Evolutionary conservation across 305 asterid genomes (phyloP), one percentile per base, ranked within the genome.

Genomic region (Solanum hybrid): DNA sequence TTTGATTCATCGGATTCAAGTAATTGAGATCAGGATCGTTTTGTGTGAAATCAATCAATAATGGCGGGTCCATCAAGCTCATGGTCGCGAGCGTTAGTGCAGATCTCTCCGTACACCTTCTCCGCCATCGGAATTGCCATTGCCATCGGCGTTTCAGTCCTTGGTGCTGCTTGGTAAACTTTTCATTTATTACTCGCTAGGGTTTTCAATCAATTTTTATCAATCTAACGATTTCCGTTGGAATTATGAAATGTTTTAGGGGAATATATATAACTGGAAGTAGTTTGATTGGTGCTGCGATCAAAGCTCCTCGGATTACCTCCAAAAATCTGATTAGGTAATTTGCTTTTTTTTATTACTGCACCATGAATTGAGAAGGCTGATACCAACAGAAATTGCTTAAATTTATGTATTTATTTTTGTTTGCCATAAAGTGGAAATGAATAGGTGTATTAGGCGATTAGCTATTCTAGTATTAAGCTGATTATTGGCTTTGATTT

Each of bases 271-370:
- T 97, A 20, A 97, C 99, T 38, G 99, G 99, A 68, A 97, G 99
- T 91, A 96, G 99, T 93, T 95, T 97, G 89, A 97, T 97, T 27
- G 99, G 99, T 91, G 99, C 99, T 91, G 99, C 99, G 7, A 94
- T 96, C 81, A 97, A 97, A 95, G 98, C 99, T 78, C 99, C 99
- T 79, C 98, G 99, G 65, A 96, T 97, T 89, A 97, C 99, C 38
- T 96, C 99, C 89, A 97, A 97, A 92, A 96, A 97, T 93, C 96
- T 97, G 82, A 97, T 97, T 93, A 97, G 99, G 99, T 97, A 91
- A 68, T 33, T 90, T 61, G 39, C 81, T 79, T 88, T 41, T 57
- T 29, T 45, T 51, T 1, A 29, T 84, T 29, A 51, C 39, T 84
- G 73, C 73, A 84, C 3, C 20, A 27, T 17, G 29, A 83, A 83